phyloP scores from a whole-genome alignment of 2,329 filamentous ascomycete species.

The Drechslerella coelobrocha region DNA sequence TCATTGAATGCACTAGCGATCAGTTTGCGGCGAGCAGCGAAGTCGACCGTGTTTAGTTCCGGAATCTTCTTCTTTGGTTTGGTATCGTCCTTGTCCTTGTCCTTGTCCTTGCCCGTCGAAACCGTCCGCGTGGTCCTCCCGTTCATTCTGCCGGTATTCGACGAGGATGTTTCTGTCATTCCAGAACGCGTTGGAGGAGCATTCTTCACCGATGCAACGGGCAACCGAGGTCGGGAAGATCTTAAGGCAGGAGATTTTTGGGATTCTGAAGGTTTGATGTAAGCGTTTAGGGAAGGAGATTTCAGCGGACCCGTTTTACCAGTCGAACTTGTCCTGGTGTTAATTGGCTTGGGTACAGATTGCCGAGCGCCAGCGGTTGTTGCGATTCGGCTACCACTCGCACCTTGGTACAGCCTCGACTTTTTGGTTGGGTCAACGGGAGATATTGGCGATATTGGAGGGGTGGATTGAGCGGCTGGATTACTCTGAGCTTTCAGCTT shows the following conservation, averaged over 20 bases:
- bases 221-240: slow-evolving; percentile 44
- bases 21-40: slow-evolving; percentile 78
- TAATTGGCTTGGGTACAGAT: slow-evolving; percentile 42
- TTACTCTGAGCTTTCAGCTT: slow-evolving; percentile 17
- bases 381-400: slow-evolving; percentile 21
- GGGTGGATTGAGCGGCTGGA: slow-evolving; percentile 30
- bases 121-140: slow-evolving; percentile 24
- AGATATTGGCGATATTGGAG: slow-evolving; percentile 45
- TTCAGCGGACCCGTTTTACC: slow-evolving; percentile 36
- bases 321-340: slow-evolving; percentile 36
- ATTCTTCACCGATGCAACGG: slow-evolving; percentile 45
- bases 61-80: slow-evolving; percentile 61
- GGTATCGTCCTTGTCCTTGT: slow-evolving; percentile 56
- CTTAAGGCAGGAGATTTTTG: slow-evolving; percentile 39
- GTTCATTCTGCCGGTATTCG: slow-evolving; percentile 36
- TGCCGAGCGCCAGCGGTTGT: slow-evolving; percentile 34
- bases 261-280: slow-evolving; percentile 43
- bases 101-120: slow-evolving; percentile 55
- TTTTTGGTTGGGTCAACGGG: slow-evolving; percentile 28
- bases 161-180: slow-evolving; percentile 42
- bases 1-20: slow-evolving; percentile 86
- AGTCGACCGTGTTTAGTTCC: slow-evolving; percentile 79
- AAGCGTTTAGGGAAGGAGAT: slow-evolving; percentile 42
- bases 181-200: slow-evolving; percentile 55
- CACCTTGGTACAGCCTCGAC: slow-evolving; percentile 13